A percentile compares a stretch with the other conserved stretches of the same genome.
phyloP scores from a whole-genome alignment of 1,284 basidiomycete genomes.

The Amylostereum areolatum region DNA sequence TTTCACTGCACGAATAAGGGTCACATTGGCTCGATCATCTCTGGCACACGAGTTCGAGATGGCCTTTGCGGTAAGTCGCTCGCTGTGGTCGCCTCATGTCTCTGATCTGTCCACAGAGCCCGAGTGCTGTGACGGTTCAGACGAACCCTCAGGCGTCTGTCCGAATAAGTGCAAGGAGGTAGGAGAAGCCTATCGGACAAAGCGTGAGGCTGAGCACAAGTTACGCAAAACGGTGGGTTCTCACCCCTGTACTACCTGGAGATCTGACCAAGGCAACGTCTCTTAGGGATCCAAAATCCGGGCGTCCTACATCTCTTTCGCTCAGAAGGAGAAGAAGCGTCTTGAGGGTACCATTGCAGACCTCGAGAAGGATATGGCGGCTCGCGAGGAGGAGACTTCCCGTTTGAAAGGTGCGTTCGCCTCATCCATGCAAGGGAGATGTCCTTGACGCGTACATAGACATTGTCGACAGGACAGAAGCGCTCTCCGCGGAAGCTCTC shows the following conservation, averaged over 20 bases:
- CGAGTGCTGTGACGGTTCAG: constrained; percentile 97
- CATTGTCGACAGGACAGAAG: constrained; percentile 63
- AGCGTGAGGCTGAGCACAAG: constrained; percentile 68
- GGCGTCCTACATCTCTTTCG: constrained; percentile 80
- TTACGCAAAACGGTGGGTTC: constrained; percentile 69
- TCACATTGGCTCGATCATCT: constrained; percentile 78
- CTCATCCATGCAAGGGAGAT: background rate
- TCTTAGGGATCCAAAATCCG: constrained; percentile 86
- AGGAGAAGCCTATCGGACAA: constrained; percentile 65
- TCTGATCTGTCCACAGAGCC: constrained; percentile 48
- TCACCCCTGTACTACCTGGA: background rate
- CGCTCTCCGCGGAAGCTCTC: constrained; percentile 66
- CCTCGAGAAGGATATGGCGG: constrained; percentile 51
- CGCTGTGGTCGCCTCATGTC: constrained; percentile 4
- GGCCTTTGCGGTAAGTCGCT: constrained; percentile 80
- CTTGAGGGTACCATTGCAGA: constrained; percentile 57
- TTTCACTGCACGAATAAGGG: constrained; percentile 92
- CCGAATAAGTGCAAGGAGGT: constrained; percentile 74
- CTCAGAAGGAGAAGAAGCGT: constrained; percentile 81
- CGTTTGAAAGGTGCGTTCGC: constrained; percentile 50
- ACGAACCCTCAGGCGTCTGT: constrained; percentile 81
- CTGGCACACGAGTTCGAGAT: constrained; percentile 86
- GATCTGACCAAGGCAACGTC: background rate
- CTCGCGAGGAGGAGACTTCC: constrained; percentile 64
- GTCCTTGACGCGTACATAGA: constrained; percentile 32